Percentiles rank a stretch among this genome's conserved stretches.
These are phyloP conservation scores for Amaranthus hypochondriacus DNA, from an alignment of 148 eudicot species.

Conservation along the genomic window DNA sequence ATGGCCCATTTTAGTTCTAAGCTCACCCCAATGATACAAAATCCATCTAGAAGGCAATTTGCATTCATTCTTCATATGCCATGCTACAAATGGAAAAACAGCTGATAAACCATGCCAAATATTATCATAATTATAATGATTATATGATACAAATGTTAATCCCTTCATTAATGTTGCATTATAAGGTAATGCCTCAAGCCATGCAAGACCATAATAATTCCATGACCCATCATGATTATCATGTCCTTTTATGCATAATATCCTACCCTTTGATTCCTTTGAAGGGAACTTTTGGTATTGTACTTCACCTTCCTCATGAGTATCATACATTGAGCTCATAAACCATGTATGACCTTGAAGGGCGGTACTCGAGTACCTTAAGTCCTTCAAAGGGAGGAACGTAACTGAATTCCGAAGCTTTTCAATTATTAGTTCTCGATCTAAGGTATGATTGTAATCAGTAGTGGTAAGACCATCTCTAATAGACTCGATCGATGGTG, in stretches of 20 bases:
- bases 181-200: conserved; percentile 48
- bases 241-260: conserved; percentile 61
- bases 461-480: background rate
- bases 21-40: conserved; percentile 73
- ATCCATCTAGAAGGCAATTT: conserved; percentile 46
- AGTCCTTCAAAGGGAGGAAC: conserved; percentile 69
- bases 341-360: conserved; percentile 76
- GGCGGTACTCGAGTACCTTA: conserved; percentile 43
- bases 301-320: conserved; percentile 56
- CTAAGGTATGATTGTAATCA: too few species aligned
- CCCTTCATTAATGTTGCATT: conserved; percentile 56
- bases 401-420: conserved; percentile 51
- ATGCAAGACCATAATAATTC: conserved; percentile 73
- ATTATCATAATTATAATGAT: conserved; percentile 57
- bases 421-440: conserved; percentile 12
- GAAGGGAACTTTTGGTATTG: conserved; percentile 67
- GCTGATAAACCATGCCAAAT: conserved; percentile 75
- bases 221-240: conserved; percentile 64
- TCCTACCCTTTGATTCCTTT: conserved; percentile 41
- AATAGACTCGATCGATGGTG: conserved; percentile 5
- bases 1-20: conserved; percentile 41
- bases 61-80: conserved; percentile 58
- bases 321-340: conserved; percentile 78
- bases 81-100: conserved; percentile 56
- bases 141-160: conserved; percentile 60